Evolutionary conservation across 2,329 filamentous ascomycete genomes (phyloP).

Genomic region (Neophaeococcomyces mojaviensis): DNA sequence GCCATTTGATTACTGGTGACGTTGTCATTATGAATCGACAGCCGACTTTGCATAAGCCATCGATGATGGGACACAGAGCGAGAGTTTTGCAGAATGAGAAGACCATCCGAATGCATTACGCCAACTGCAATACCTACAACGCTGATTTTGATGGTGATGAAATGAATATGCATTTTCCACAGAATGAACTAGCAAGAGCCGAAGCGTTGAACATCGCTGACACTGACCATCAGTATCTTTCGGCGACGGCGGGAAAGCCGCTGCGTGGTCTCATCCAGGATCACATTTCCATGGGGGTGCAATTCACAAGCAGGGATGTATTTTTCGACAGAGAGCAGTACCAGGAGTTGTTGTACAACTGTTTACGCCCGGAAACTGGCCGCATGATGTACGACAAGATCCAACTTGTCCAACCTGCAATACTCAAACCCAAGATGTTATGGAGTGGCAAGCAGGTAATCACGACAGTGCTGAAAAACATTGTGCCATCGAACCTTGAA

Average conservation of each 20-base stretch:
- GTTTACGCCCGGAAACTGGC: slow-evolving; percentile 79
- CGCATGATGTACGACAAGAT: slow-evolving; percentile 80
- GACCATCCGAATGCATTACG: slow-evolving; percentile 98
- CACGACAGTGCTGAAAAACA: slow-evolving; percentile 86
- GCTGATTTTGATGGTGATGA: slow-evolving; percentile 99
- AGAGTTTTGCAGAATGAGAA: slow-evolving; percentile 89
- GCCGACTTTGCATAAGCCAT: slow-evolving; percentile 94
- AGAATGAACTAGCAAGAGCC: slow-evolving; percentile 87
- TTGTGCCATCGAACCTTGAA: slow-evolving; percentile 67
- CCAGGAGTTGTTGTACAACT: slow-evolving; percentile 87
- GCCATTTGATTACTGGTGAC: slow-evolving; percentile 92
- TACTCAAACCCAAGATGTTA: slow-evolving; percentile 69
- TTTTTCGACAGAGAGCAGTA: slow-evolving; percentile 86
- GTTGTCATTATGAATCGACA: slow-evolving; percentile 98
- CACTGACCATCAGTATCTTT: slow-evolving; percentile 95
- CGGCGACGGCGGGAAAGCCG: slow-evolving; percentile 86
- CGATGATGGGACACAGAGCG: slow-evolving; percentile 96
- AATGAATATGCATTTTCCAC: slow-evolving; percentile 99
- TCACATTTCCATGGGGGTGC: slow-evolving; percentile 90
- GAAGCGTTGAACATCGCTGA: slow-evolving; percentile 91
- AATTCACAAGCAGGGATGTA: slow-evolving; percentile 81
- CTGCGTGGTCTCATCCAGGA: slow-evolving; percentile 95
- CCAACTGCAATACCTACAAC: slow-evolving; percentile 99
- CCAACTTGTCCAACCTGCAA: slow-evolving; percentile 68
- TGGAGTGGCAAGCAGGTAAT: slow-evolving; percentile 98